Conservation (phyloP, 83 land plant species). For the Picea mariana region DNA sequence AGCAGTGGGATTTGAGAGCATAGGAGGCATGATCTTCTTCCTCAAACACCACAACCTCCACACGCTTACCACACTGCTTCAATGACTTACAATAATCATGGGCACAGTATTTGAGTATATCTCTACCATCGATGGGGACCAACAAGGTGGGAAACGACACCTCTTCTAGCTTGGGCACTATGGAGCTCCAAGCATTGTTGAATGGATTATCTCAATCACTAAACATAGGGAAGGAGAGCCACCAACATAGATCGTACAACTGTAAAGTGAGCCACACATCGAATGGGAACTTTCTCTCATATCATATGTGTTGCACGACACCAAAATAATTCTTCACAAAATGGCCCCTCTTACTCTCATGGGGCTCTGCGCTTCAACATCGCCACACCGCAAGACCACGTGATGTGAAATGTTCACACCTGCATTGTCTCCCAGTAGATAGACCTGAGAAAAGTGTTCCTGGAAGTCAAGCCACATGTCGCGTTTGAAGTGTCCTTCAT, state of each 20-base stretch:
- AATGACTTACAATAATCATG: no score
- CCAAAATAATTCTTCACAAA: slow-evolving; percentile 59
- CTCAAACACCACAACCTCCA: no score
- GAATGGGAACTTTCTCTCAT: slow-evolving; percentile 23
- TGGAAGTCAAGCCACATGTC: slow-evolving; percentile 26
- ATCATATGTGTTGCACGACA: slow-evolving; percentile 45
- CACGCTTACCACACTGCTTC: no score
- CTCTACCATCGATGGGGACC: no score
- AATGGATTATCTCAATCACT: slow-evolving; percentile 53
- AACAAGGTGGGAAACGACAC: no score
- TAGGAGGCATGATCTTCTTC: no score
- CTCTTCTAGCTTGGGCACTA: no score
- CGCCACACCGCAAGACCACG: slow-evolving; percentile 12
- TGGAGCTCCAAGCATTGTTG: background rate
- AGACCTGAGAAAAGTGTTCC: slow-evolving; percentile 21
- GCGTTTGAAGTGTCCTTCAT: background rate
- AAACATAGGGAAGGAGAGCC: slow-evolving; percentile 37
- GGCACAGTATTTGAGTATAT: no score
- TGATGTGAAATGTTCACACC: slow-evolving; percentile 37
- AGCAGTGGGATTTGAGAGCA: no score
- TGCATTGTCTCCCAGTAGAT: slow-evolving; percentile 28
- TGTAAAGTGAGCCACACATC: slow-evolving; percentile 10
- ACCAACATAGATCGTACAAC: slow-evolving; percentile 34
- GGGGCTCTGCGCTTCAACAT: background rate
- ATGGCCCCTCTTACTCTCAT: slow-evolving; percentile 23